Evolutionary conservation across 768 basidiomycete genomes (phyloP), one percentile per base, ranked within the genome.

Genomic region (Polyporus arcularius): DNA sequence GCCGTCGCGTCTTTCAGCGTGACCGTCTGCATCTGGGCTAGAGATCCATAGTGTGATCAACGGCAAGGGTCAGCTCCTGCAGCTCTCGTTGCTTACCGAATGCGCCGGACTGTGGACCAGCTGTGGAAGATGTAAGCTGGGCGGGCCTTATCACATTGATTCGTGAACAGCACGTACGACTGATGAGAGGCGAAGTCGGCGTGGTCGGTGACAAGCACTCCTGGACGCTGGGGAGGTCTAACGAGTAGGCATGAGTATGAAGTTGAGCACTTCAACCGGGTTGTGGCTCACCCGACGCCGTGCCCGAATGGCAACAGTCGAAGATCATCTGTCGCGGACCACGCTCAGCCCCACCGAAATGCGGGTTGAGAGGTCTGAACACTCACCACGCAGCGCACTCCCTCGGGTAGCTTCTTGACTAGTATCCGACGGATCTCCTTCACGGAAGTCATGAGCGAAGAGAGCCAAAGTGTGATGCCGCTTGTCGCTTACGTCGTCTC

Each of bases 241-340:
- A n/a, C n/a, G n/a, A n/a, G 21, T 26, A 26, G 21, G 21, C 21
- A 26, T 26, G 21, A 26, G 21, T n/a, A n/a, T n/a, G n/a, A n/a
- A n/a, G n/a, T n/a, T n/a, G n/a, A n/a, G n/a, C n/a, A n/a, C n/a
- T n/a, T n/a, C n/a, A n/a, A n/a, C n/a, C n/a, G n/a, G n/a, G n/a
- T n/a, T n/a, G 21, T 26, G 4, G 15, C 56, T 15, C 40, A 62
- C 64, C 64, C 6, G 61, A 59, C 18, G 58, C 58, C 0, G 55
- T 66, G 2, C 64, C 64, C 3, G 64, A 65, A 46, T 71, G 70
- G 42, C 71, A 72, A 45, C 66, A 70, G 53, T 72, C 71, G 47
- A 72, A 68, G 21, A 72, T 59, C 48, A 70, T 68, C 71, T 72
- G 26, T 30, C 12, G 11, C 16, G 39, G 8, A 31, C n/a, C 14